A percentile compares a stretch with the other conserved stretches of the same genome.
Conservation (phyloP, 208 protist species). For the Wallacemonas sp. region DNA sequence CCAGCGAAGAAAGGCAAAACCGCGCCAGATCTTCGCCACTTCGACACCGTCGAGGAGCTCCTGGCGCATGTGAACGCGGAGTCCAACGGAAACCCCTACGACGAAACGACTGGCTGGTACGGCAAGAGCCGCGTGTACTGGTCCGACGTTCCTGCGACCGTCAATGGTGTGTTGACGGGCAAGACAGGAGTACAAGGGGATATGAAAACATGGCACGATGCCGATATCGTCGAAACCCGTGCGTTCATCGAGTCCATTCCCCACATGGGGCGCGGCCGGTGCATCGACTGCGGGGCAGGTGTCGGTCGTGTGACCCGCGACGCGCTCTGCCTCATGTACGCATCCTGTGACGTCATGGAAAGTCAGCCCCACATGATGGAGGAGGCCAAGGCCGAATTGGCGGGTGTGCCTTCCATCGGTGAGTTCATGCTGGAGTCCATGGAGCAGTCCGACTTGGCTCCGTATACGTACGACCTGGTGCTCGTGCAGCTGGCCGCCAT, state of each 20-base stretch:
- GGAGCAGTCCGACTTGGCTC: constrained; percentile 25
- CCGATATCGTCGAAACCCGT: constrained; percentile 30
- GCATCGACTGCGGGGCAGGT: constrained; percentile 64
- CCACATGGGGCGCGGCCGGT: constrained; percentile 21
- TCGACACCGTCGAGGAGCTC: constrained; percentile 9
- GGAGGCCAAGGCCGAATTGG: constrained; percentile 35
- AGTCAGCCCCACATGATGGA: constrained; percentile 44
- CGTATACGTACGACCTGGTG: constrained; percentile 50
- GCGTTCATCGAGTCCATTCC: constrained; percentile 37
- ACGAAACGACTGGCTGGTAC: constrained; percentile 41
- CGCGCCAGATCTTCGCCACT: not conserved
- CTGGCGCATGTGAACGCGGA: constrained; percentile 10
- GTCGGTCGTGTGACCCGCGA: constrained; percentile 51
- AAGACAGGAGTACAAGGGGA: constrained; percentile 23
- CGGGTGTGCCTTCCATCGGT: constrained; percentile 23
- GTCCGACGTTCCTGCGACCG: constrained; percentile 36
- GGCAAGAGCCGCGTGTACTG: constrained; percentile 62
- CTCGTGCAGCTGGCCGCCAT: constrained; percentile 65
- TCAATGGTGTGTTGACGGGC: constrained; percentile 57
- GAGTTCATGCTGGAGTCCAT: constrained; percentile 41
- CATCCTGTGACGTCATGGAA: constrained; percentile 46
- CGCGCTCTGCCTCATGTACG: constrained; percentile 37
- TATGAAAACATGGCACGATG: constrained; percentile 24
- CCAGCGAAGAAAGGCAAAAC: not conserved
- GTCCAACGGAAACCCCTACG: constrained; percentile 28